A percentile compares a stretch with the other conserved stretches of the same genome.
These are phyloP conservation scores for Cladophialophora chaetospira DNA, from an alignment of 2,329 filamentous ascomycete species.

Conservation along the genomic window DNA sequence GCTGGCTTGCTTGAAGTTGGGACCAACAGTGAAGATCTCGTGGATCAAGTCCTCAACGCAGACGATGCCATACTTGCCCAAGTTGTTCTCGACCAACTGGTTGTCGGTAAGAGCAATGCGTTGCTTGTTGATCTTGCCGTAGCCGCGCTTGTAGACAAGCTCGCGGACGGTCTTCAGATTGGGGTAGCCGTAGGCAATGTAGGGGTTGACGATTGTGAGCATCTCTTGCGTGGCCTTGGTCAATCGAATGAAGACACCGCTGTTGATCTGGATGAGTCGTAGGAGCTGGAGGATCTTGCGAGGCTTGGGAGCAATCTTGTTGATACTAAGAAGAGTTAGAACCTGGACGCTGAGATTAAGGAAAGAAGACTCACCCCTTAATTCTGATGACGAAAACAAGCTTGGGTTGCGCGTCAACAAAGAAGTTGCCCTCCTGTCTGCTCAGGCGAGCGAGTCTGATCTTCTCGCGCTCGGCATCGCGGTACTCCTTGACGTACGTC, in stretches of 20 bases:
- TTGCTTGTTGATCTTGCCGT: constrained; percentile 99
- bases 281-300: constrained; percentile 99
- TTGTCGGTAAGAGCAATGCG: constrained; percentile 96
- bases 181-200: constrained; percentile 98
- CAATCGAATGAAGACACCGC: constrained; percentile 94
- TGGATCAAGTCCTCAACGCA: constrained; percentile 99
- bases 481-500: constrained; percentile 99
- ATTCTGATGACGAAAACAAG: constrained; percentile 98
- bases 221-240: constrained; percentile 98
- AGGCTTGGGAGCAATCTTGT: constrained; percentile 99
- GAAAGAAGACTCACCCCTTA: constrained; percentile 71
- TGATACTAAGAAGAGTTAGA: constrained; percentile 71
- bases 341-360: background rate
- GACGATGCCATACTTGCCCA: constrained; percentile 98
- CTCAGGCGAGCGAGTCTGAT: constrained; percentile 85
- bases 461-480: constrained; percentile 97
- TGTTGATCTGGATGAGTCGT: constrained; percentile 99
- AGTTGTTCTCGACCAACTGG: constrained; percentile 91
- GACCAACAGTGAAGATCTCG: constrained; percentile 97
- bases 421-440: constrained; percentile 91
- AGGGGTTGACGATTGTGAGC: constrained; percentile 98
- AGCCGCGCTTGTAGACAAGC: constrained; percentile 99
- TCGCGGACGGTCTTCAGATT: constrained; percentile 99
- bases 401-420: constrained; percentile 92
- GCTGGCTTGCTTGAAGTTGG: constrained; percentile 99